phyloP scores from a whole-genome alignment of 2,329 filamentous ascomycete genomes.

The Nectriaceae sp. region DNA sequence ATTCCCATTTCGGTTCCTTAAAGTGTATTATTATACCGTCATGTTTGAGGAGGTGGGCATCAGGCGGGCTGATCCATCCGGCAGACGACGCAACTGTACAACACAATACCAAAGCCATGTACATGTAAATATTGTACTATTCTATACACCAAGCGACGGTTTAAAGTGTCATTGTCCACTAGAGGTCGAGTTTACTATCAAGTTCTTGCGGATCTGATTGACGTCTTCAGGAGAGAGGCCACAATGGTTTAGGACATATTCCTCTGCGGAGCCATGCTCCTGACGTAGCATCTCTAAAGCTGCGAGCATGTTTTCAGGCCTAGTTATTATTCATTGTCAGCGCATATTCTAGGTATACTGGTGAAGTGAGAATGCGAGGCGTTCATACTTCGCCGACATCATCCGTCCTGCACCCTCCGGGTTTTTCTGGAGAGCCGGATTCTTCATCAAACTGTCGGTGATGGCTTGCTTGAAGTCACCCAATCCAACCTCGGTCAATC shows the following conservation, averaged over 20 bases:
- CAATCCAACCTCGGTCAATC: constrained; percentile 65
- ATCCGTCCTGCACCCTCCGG: constrained; percentile 45
- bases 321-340: constrained; percentile 23
- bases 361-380: not conserved
- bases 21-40: constrained; percentile 23
- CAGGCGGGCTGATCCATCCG: constrained; percentile 8
- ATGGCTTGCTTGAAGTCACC: constrained; percentile 53
- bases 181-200: constrained; percentile 49
- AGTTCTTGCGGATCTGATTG: constrained; percentile 50
- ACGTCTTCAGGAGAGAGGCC: constrained; percentile 59
- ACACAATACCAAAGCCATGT: constrained; percentile 26
- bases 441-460: constrained; percentile 49
- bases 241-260: constrained; percentile 61
- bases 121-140: constrained; percentile 22
- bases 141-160: constrained; percentile 15
- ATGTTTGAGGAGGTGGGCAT: constrained; percentile 6
- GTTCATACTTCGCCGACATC: constrained; percentile 47
- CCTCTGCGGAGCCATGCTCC: constrained; percentile 64
- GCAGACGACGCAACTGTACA: constrained; percentile 25
- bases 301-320: constrained; percentile 50
- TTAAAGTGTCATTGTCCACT: too few relatives aligned
- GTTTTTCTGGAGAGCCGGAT: constrained; percentile 51
- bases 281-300: constrained; percentile 56
- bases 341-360: not conserved
- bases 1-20: constrained; percentile 65